Percentiles rank a stretch among this genome's conserved stretches.
Evolutionary conservation across 331 rosid genomes (phyloP).

Genomic region (Saraca asoca): DNA sequence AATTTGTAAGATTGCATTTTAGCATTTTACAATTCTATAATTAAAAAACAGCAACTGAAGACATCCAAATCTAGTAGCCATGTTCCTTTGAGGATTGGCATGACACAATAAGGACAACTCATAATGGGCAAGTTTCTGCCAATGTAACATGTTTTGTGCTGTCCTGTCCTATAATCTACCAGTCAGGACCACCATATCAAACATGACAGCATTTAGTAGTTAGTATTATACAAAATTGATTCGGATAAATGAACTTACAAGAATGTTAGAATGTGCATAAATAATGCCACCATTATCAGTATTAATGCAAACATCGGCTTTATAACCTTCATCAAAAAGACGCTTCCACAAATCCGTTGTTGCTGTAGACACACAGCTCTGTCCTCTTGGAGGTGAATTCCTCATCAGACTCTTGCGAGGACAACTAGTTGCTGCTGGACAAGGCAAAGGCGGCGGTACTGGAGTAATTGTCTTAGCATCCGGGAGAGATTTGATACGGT

Average conservation of each 20-base stretch:
- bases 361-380: slow-evolving; percentile 45
- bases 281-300: slow-evolving; percentile 66
- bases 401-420: slow-evolving; percentile 27
- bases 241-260: slow-evolving; percentile 60
- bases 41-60: not conserved
- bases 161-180: not conserved
- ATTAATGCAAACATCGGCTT: slow-evolving; percentile 73
- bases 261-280: slow-evolving; percentile 74
- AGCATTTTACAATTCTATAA: too few species aligned
- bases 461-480: slow-evolving; percentile 42
- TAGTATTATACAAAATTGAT: not conserved
- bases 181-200: not conserved
- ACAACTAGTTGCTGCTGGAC: slow-evolving; percentile 31
- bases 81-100: not conserved
- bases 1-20: not conserved
- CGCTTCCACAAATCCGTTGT: slow-evolving; percentile 67
- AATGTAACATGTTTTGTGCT: too few species aligned
- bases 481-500: slow-evolving; percentile 23
- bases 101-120: not conserved
- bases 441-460: slow-evolving; percentile 58
- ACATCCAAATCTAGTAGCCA: not conserved
- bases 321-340: slow-evolving; percentile 66
- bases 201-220: not conserved
- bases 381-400: slow-evolving; percentile 39
- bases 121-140: not conserved